These are phyloP conservation scores for Fusarium anguioides DNA, from an alignment of 2,329 filamentous ascomycete genomes.

Conservation along the genomic window DNA sequence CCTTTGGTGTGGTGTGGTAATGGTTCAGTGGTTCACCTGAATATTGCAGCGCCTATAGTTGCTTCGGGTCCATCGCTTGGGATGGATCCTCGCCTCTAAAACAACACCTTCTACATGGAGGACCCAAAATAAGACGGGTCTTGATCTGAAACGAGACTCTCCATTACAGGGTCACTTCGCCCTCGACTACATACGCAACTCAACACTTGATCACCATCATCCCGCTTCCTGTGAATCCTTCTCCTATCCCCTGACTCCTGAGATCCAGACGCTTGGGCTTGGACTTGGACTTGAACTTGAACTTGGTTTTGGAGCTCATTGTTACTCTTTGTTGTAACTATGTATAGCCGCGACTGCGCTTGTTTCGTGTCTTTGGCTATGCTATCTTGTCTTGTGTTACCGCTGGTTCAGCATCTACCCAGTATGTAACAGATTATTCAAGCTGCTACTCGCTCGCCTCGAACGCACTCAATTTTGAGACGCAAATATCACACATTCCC, in stretches of 20 bases:
- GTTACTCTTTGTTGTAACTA: background rate
- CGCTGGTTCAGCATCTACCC: conserved; percentile 6
- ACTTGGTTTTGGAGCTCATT: background rate
- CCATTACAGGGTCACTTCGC: conserved; percentile 35
- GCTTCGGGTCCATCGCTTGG: background rate
- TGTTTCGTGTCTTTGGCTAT: conserved; percentile 34
- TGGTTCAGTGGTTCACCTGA: conserved; percentile 36
- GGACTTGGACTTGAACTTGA: background rate
- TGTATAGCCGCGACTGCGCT: conserved; percentile 34
- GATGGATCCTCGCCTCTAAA: conserved; percentile 12
- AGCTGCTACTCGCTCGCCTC: conserved; percentile 13
- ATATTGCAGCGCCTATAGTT: conserved; percentile 30
- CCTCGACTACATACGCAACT: conserved; percentile 17
- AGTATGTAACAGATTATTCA: conserved; percentile 4
- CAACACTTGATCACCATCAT: conserved; percentile 9
- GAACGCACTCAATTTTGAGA: conserved; percentile 16
- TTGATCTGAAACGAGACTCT: conserved; percentile 41
- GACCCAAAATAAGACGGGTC: conserved; percentile 21
- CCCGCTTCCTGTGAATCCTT: conserved; percentile 26
- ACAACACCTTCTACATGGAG: background rate
- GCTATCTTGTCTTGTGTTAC: conserved; percentile 12
- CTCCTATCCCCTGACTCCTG: conserved; percentile 26
- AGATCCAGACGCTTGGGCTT: conserved; percentile 1
- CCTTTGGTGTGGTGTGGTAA: conserved; percentile 6
- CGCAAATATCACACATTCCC: conserved; percentile 6